Conservation (phyloP, 106 monocot species). For the Platanthera zijinensis region DNA sequence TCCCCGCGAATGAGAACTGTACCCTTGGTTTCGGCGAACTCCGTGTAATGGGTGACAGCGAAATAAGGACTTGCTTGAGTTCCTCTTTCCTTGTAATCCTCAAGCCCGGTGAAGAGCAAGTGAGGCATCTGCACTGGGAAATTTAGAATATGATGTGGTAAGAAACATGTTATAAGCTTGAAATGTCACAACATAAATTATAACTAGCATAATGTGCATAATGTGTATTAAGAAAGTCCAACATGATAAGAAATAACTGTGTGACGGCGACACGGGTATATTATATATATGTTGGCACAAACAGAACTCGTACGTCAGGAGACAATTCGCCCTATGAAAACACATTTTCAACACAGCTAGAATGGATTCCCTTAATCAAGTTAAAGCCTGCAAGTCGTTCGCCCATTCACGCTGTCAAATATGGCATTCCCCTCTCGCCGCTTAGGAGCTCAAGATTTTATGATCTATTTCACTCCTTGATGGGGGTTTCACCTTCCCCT, state of each 20-base stretch:
- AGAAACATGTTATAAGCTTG: not conserved
- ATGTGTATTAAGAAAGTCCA: not conserved
- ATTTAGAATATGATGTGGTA: not conserved
- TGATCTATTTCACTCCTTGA: no score
- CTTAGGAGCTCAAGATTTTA: no score
- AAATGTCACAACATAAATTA: not conserved
- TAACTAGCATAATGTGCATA: not conserved
- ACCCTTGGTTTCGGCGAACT: constrained; percentile 82
- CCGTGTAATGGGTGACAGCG: constrained; percentile 71
- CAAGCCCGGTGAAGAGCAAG: constrained; percentile 83
- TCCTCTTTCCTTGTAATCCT: constrained; percentile 96
- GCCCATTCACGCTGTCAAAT: no score
- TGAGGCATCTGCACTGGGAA: constrained; percentile 81
- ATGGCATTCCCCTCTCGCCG: no score
- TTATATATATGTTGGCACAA: no score
- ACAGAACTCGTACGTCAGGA: no score
- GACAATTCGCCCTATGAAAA: no score
- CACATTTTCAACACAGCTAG: no score
- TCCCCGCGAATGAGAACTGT: constrained; percentile 81
- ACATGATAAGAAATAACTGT: not conserved
- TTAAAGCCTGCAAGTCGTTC: no score
- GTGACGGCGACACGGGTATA: not conserved
- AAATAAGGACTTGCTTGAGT: constrained; percentile 89
- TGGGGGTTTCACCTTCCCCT: no score
- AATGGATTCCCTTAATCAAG: no score